A percentile compares a stretch with the other conserved stretches of the same genome.
Evolutionary conservation across 306 rosid genomes (phyloP).

Genomic region (Vigna reflexopilosa): DNA sequence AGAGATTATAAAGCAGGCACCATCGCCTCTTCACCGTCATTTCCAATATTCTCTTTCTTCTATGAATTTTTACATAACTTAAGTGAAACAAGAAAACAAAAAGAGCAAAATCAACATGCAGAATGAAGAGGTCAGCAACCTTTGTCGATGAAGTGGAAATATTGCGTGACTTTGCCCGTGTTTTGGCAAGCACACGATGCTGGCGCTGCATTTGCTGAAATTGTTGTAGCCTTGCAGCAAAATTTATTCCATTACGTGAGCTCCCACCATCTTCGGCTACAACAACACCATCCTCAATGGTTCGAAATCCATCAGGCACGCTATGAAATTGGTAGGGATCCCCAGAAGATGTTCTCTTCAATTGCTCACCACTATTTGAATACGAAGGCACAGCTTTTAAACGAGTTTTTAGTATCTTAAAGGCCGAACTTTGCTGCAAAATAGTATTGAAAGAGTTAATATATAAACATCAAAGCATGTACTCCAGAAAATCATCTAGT

Average conservation of each 20-base stretch:
- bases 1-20: conserved; percentile 18
- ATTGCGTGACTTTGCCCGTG: conserved; percentile 48
- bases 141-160: conserved; percentile 49
- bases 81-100: background rate
- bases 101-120: conserved; percentile 15
- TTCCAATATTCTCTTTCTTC: conserved; percentile 11
- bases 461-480: conserved; percentile 20
- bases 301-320: conserved; percentile 53
- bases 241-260: conserved; percentile 69
- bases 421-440: conserved; percentile 96
- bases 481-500: background rate
- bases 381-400: conserved; percentile 77
- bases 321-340: conserved; percentile 59
- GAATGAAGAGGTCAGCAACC: conserved; percentile 53
- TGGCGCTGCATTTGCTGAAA: conserved; percentile 77
- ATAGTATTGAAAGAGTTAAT: conserved; percentile 35
- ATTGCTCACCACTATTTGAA: conserved; percentile 68
- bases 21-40: conserved; percentile 15
- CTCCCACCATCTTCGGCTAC: conserved; percentile 52
- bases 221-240: conserved; percentile 72
- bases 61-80: background rate
- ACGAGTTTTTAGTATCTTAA: conserved; percentile 82
- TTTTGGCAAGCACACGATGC: conserved; percentile 65
- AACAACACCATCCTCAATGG: conserved; percentile 69
- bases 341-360: conserved; percentile 59